A percentile compares a stretch with the other conserved stretches of the same genome.
Conservation (phyloP, 129 eudicot genomes). For the Centella asiatica region DNA sequence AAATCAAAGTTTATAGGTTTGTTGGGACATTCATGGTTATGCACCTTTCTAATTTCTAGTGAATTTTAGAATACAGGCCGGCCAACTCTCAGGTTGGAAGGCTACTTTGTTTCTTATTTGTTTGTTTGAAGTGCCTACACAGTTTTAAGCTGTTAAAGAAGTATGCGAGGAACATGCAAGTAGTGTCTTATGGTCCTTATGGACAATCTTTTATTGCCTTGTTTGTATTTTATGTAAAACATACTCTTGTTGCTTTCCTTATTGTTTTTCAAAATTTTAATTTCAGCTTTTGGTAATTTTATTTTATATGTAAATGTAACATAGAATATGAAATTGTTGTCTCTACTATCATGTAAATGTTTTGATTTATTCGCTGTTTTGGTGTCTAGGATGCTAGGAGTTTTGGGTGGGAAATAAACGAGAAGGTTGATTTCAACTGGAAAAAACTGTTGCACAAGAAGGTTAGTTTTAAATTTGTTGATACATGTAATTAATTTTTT, state of each 20-base stretch:
- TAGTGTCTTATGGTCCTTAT: neutral
- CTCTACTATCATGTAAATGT: too few relatives aligned
- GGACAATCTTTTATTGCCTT: neutral
- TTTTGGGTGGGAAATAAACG: conserved; percentile 91
- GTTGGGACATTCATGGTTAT: too few relatives aligned
- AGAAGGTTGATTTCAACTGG: conserved; percentile 91
- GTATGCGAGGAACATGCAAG: neutral
- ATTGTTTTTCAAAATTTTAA: neutral
- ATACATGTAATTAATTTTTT: neutral
- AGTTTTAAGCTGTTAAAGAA: neutral
- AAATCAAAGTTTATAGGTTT: too few relatives aligned
- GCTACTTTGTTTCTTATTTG: too few relatives aligned
- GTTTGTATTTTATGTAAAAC: conserved; percentile 1
- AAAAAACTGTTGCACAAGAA: conserved; percentile 89
- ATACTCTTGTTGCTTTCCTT: neutral
- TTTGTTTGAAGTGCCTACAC: neutral
- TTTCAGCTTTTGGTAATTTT: neutral
- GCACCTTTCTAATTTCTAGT: too few relatives aligned
- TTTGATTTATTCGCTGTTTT: conserved; percentile 1
- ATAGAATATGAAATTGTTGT: too few relatives aligned
- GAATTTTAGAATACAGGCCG: neutral
- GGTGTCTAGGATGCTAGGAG: conserved; percentile 66
- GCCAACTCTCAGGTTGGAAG: neutral
- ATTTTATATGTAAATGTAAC: neutral
- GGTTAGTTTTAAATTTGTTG: conserved; percentile 30